Base-by-base conservation (phyloP, 2,329 filamentous ascomycete species). In the Trichoderma asperellum region DNA sequence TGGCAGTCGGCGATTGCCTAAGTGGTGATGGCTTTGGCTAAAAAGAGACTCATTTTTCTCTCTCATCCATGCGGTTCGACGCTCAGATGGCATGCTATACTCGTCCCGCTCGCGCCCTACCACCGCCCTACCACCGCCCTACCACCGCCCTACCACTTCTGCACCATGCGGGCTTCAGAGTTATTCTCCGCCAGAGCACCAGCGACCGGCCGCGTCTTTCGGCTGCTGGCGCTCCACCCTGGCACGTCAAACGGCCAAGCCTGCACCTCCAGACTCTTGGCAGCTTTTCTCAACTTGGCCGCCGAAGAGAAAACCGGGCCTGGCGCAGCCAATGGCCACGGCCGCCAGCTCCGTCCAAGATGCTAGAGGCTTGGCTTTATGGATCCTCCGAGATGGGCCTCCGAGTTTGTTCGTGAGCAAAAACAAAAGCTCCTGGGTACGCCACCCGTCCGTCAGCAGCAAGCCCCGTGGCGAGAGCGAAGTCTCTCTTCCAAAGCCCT, bases 141-240 rank as follows among this genome's bases (percentile, higher is more conserved):
- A 40, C 35, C 12, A 4, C 57, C 18, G 12, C 35, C 18, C 4
- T 40, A 21, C 34, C 14, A 32, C n/a, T 55, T 21, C 61, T 53
- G 49, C 61, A 55, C 21, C 61, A 29, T 43, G 61, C 60, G 52
- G 49, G 47, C 49, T 64, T 16, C 49, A 52, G 21, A 18, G 24
- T 64, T 52, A 27, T 53, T 21, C 24, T 63, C 43, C 32, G 32
- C 37, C 18, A 2, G 10, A 63, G 29, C 43, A 27, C 16, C 27
- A 56, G 29, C 35, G 21, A 43, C 59, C n/a, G 65, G 65, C 65
- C 57, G 57, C 65, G 67, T 63, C 59, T 53, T n/a, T 52, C 49
- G 32, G 57, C 52, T 37, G 18, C 21, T 18, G 47, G 29, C 60
- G 37, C 55, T 58, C 64, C 53, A 67, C 64, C 18, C 18, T 52